A percentile compares a stretch with the other conserved stretches of the same genome.
phyloP scores from a whole-genome alignment of 2,329 filamentous ascomycete species.

The Claviceps humidiphila region DNA sequence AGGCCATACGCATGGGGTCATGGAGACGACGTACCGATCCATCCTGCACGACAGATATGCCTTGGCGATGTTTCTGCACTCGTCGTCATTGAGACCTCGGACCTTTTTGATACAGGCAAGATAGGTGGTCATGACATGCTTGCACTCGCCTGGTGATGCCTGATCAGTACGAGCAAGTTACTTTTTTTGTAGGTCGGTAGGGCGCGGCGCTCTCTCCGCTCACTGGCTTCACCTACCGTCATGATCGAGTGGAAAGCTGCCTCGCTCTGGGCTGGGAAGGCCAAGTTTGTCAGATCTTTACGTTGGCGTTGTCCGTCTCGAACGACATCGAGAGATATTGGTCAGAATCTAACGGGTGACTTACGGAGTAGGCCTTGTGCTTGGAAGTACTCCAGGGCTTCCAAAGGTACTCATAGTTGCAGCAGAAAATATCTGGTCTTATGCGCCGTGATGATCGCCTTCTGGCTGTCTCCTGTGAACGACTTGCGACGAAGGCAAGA shows the following conservation, averaged over 20 bases:
- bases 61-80: conserved; percentile 78
- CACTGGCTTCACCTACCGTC: conserved; percentile 39
- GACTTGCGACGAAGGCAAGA: background rate
- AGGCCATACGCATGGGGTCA: too few species aligned
- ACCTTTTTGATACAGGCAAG: conserved; percentile 76
- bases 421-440: background rate
- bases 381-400: conserved; percentile 53
- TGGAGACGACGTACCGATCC: conserved; percentile 56
- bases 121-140: conserved; percentile 73
- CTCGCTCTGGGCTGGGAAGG: conserved; percentile 61
- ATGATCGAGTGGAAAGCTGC: conserved; percentile 93
- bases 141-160: conserved; percentile 67
- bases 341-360: conserved; percentile 16
- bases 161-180: background rate
- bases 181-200: background rate
- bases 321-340: too few species aligned
- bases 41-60: conserved; percentile 83
- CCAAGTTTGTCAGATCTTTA: conserved; percentile 2
- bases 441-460: background rate
- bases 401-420: conserved; percentile 50
- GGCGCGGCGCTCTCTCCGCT: background rate
- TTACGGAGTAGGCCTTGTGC: conserved; percentile 56
- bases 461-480: background rate
- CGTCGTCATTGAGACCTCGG: conserved; percentile 71
- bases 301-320: background rate